Evolutionary conservation across 805 yeast species (phyloP).

Genomic region (Komagataella kurtzmanii): DNA sequence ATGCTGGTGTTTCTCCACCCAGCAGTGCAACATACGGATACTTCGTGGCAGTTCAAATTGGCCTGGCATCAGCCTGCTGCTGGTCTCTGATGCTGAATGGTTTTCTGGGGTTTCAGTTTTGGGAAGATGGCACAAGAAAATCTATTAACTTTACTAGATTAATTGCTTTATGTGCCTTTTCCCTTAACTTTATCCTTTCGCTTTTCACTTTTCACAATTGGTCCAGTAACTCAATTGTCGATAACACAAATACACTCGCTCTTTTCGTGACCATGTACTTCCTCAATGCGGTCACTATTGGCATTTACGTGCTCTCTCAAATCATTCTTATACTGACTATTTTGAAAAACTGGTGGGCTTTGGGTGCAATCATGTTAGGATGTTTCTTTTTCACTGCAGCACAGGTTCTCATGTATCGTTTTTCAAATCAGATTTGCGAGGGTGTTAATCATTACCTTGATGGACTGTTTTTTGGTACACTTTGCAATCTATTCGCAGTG

Average conservation of each 20-base stretch:
- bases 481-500: constrained; percentile 66
- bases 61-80: constrained; percentile 59
- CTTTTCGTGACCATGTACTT: constrained; percentile 62
- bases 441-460: constrained; percentile 78
- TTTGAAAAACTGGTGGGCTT: constrained; percentile 73
- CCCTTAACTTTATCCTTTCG: constrained; percentile 51
- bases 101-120: constrained; percentile 70
- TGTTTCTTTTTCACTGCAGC: constrained; percentile 66
- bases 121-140: constrained; percentile 82
- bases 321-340: constrained; percentile 51
- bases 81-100: constrained; percentile 62
- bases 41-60: constrained; percentile 74
- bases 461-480: constrained; percentile 74
- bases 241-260: constrained; percentile 42
- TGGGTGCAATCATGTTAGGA: constrained; percentile 70
- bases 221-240: constrained; percentile 28
- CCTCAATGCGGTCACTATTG: constrained; percentile 53
- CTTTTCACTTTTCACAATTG: constrained; percentile 63
- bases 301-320: constrained; percentile 55
- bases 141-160: constrained; percentile 47
- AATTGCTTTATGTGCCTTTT: constrained; percentile 43
- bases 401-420: constrained; percentile 62
- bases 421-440: constrained; percentile 54
- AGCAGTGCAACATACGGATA: constrained; percentile 63
- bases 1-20: constrained; percentile 88